Conservation (phyloP, 768 basidiomycete species). For the Pisolithus orientalis region DNA sequence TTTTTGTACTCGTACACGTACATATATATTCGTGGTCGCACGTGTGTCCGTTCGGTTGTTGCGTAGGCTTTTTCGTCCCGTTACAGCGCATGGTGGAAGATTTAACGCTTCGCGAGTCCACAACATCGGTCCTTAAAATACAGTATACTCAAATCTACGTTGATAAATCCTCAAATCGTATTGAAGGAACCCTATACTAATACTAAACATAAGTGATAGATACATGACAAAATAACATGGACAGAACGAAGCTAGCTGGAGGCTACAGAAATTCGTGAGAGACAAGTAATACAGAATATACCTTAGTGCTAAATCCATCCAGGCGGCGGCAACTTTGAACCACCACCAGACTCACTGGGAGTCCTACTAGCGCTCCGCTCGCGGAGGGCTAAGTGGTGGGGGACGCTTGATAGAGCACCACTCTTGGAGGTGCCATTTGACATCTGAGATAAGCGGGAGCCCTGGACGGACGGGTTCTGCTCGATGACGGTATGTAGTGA, state of each 20-base stretch:
- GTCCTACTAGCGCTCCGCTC: constrained; percentile 14
- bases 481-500: constrained; percentile 60
- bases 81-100: constrained; percentile 12
- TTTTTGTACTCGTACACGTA: constrained; percentile 23
- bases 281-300: neutral
- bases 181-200: neutral
- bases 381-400: constrained; percentile 10
- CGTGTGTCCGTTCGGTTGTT: constrained; percentile 11
- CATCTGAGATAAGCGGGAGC: constrained; percentile 2
- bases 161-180: neutral
- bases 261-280: neutral
- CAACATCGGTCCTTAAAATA: neutral
- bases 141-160: neutral
- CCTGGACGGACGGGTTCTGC: constrained; percentile 31
- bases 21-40: constrained; percentile 15
- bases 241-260: too few relatives aligned
- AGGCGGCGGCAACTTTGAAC: constrained; percentile 27
- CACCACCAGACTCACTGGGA: neutral
- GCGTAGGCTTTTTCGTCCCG: constrained; percentile 11
- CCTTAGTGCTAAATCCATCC: constrained; percentile 39
- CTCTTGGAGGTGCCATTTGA: neutral
- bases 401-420: neutral
- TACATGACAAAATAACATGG: too few relatives aligned
- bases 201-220: neutral
- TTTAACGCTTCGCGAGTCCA: constrained; percentile 5